Conservation (phyloP, 2,329 filamentous ascomycete genomes). For the Thermoascus crustaceus region DNA sequence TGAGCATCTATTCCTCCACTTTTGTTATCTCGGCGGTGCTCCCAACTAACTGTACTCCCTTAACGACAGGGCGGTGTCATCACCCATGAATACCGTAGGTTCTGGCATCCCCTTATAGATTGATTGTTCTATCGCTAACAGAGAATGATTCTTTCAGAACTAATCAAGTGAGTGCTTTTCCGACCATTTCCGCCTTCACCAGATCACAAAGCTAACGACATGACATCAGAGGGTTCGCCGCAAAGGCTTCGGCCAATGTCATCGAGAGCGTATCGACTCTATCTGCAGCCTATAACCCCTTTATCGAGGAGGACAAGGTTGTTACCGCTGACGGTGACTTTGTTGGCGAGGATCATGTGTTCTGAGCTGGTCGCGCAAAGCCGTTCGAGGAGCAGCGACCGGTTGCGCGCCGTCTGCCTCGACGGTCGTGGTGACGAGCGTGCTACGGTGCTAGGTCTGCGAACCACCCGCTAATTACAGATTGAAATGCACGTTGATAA, state of each 20-base stretch:
- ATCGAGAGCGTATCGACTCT: slow-evolving; percentile 59
- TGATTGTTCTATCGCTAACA: slow-evolving; percentile 10
- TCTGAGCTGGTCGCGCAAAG: no score
- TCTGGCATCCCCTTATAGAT: slow-evolving; percentile 7
- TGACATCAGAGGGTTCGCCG: slow-evolving; percentile 62
- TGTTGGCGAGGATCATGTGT: no score
- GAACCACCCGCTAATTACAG: no score
- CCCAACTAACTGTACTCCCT: slow-evolving; percentile 11
- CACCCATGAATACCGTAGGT: slow-evolving; percentile 71
- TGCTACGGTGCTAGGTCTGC: no score
- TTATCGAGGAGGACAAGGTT: slow-evolving; percentile 69
- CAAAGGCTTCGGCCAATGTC: slow-evolving; percentile 60
- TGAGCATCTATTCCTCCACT: background rate
- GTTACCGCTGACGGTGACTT: slow-evolving; percentile 42
- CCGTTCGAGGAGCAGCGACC: no score
- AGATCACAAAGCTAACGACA: slow-evolving; percentile 8
- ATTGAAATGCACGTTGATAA: no score
- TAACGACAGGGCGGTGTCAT: slow-evolving; percentile 56
- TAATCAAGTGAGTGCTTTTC: slow-evolving; percentile 33
- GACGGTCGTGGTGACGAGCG: no score
- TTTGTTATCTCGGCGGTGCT: no score
- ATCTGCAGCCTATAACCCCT: slow-evolving; percentile 52
- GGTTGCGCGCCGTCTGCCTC: no score
- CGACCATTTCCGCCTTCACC: background rate
- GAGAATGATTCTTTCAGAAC: slow-evolving; percentile 18